These are phyloP conservation scores for Neurospora sp. DNA, from an alignment of 495 filamentous ascomycete genomes.

Conservation along the genomic window DNA sequence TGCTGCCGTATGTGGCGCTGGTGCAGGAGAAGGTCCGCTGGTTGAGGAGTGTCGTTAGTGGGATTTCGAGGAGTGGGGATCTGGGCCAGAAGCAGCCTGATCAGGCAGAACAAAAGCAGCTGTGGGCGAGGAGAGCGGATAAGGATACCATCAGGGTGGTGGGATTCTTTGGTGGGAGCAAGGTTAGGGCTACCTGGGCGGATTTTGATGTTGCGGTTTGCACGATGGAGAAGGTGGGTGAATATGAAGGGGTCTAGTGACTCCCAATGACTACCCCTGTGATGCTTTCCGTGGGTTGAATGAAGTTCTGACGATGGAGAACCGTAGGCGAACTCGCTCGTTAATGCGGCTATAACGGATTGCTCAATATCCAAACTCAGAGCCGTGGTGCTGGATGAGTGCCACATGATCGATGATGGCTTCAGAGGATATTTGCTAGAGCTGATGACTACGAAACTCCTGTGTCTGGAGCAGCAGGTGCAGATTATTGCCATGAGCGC, in stretches of 20 bases:
- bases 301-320: conserved; percentile 8
- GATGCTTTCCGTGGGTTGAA: background rate
- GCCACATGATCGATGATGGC: conserved; percentile 76
- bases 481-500: conserved; percentile 82
- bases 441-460: conserved; percentile 66
- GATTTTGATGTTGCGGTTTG: conserved; percentile 75
- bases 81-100: conserved; percentile 6
- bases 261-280: background rate
- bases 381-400: conserved; percentile 65
- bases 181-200: conserved; percentile 52
- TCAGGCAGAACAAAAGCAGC: conserved; percentile 10
- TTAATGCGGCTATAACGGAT: conserved; percentile 68
- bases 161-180: conserved; percentile 68
- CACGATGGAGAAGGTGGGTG: conserved; percentile 69
- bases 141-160: conserved; percentile 49
- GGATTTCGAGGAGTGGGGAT: conserved; percentile 40
- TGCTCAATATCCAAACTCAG: conserved; percentile 53
- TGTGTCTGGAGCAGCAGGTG: conserved; percentile 56
- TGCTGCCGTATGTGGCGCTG: conserved; percentile 74
- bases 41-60: conserved; percentile 58
- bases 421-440: conserved; percentile 73
- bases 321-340: conserved; percentile 61
- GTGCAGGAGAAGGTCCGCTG: conserved; percentile 77
- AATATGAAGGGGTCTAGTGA: background rate
- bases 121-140: conserved; percentile 35